These are phyloP conservation scores for Akanthomyces muscarius DNA, from an alignment of 2,329 filamentous ascomycete genomes.

Conservation along the genomic window DNA sequence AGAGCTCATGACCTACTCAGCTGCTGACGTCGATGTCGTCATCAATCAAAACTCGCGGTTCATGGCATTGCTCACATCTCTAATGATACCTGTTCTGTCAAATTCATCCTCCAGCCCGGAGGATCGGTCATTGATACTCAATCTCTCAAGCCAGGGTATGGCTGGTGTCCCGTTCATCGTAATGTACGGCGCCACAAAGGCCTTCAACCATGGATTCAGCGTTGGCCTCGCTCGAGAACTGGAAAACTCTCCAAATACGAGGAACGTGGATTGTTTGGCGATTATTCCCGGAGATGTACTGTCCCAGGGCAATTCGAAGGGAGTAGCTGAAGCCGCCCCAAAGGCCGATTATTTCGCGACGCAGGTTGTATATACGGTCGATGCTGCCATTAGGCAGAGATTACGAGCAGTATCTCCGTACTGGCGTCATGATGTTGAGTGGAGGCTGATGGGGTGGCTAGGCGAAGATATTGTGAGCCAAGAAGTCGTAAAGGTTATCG, in stretches of 20 bases:
- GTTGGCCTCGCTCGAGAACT: slow-evolving; percentile 27
- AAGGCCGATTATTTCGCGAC: not conserved
- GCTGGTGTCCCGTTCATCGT: slow-evolving; percentile 28
- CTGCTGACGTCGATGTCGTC: not conserved
- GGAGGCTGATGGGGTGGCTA: not conserved
- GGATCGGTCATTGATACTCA: slow-evolving; percentile 28
- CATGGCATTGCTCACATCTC: not conserved
- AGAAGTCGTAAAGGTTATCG: not conserved
- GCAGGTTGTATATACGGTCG: not conserved
- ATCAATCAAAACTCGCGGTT: not conserved
- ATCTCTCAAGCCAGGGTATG: slow-evolving; percentile 25
- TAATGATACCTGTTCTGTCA: not conserved
- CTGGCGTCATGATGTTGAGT: not conserved
- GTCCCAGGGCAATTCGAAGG: not conserved
- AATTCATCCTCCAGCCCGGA: slow-evolving; percentile 20
- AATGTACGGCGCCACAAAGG: slow-evolving; percentile 31
- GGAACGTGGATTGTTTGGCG: not conserved
- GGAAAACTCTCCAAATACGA: not conserved
- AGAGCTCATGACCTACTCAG: not conserved
- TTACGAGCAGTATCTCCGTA: not conserved
- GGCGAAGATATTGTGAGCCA: not conserved
- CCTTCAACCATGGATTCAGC: slow-evolving; percentile 29
- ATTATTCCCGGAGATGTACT: not conserved
- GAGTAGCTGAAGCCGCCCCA: not conserved
- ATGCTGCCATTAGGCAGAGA: slow-evolving; percentile 14